phyloP scores from a whole-genome alignment of 2,329 filamentous ascomycete species.

The Byssochlamys sp. region DNA sequence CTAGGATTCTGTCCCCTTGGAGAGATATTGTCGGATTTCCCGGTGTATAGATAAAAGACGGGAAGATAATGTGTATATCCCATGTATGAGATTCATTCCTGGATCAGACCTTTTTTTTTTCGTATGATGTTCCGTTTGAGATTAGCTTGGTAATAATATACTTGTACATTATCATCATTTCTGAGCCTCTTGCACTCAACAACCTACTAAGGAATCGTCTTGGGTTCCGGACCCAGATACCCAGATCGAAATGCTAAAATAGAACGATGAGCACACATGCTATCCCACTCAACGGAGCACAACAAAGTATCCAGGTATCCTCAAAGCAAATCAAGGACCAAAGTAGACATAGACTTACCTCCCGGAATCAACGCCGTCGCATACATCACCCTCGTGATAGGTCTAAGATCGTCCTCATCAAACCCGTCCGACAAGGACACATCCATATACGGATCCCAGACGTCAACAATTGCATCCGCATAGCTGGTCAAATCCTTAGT shows the following conservation, averaged over 20 bases:
- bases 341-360: slow-evolving; percentile 32
- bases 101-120: neutral
- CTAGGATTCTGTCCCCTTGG: slow-evolving; percentile 35
- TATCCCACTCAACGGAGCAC: neutral
- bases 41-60: slow-evolving; percentile 18
- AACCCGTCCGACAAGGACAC: slow-evolving; percentile 20
- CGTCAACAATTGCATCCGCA: slow-evolving; percentile 26
- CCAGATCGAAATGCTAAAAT: slow-evolving; percentile 25
- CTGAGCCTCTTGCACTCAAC: neutral
- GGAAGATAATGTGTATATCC: neutral
- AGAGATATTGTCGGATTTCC: slow-evolving; percentile 38
- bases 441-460: slow-evolving; percentile 33
- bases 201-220: slow-evolving; percentile 3
- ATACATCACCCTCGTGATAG: slow-evolving; percentile 51
- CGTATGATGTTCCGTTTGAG: neutral
- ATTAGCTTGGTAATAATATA: neutral
- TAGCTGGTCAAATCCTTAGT: slow-evolving; percentile 21
- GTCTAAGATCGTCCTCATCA: slow-evolving; percentile 37
- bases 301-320: too few relatives aligned
- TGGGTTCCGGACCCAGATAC: slow-evolving; percentile 28
- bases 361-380: slow-evolving; percentile 47
- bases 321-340: neutral
- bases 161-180: neutral
- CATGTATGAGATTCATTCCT: neutral
- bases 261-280: neutral